Base-by-base conservation (phyloP, 169 alveolate species). In the Perkinsus chesapeaki region DNA sequence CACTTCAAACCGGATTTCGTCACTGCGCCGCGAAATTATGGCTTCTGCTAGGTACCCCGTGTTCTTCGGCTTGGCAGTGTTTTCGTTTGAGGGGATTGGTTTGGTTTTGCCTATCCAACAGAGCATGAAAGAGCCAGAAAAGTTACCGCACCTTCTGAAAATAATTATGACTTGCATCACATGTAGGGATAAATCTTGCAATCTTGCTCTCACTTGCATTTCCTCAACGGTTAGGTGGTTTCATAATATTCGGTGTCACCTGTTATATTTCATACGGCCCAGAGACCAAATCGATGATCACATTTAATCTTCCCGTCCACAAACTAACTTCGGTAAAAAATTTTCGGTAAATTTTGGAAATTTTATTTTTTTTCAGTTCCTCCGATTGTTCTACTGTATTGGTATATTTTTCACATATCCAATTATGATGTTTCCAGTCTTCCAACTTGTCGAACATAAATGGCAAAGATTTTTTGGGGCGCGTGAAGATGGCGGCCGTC, bases 401-500 rank as follows among this genome's bases (percentile, higher is more conserved):
- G 93, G 93, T 16, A 91, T 91, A 0, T 91, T 91, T 43, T 91
- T 91, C 73, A 39, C 47, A 5, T 91, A n/a, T 39, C 93, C 93
- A 0, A 60, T 91, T 16, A 91, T 91, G 39, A 91, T 91, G 93
- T 91, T 91, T n/a, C 93, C 93, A 73, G 93, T 91, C 31, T 91
- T 91, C 73, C 47, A 47, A 12, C 73, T 91, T 0, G 27, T 60
- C 12, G 82, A 60, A 34, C 82, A 60, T 34, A 60, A 60, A 23
- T 60, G 82, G 82, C 82, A 60, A 34, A 7, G 82, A 34, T 60
- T 60, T 34, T 60, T 60, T 34, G 82, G 37, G 36, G 12, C 82
- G 37, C 82, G 27, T 27, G 82, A 60, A 34, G 82, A 60, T 1
- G 82, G 36, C 0, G 82, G 82, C 27, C 82, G 82, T 5, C 82